Conservation (phyloP, 106 monocot species). For the Phalaenopsis aphrodite region DNA sequence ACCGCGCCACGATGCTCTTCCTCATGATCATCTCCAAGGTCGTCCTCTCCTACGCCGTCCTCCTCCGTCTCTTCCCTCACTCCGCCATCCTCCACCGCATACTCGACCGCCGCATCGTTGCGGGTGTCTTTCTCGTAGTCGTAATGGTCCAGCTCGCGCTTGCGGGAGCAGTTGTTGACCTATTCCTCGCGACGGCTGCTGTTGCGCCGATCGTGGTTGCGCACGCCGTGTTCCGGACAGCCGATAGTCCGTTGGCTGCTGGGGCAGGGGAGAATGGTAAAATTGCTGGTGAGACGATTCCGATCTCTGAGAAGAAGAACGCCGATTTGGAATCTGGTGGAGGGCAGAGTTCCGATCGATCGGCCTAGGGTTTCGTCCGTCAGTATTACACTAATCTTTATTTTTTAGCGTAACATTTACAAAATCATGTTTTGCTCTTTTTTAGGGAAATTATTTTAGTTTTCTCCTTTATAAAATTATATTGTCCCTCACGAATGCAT, state of each 20-base stretch:
- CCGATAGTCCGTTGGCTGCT: slow-evolving; percentile 12
- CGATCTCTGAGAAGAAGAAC: slow-evolving; percentile 30
- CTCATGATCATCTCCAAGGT: slow-evolving; percentile 46
- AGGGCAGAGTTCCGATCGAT: background rate
- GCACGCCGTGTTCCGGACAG: slow-evolving; percentile 30
- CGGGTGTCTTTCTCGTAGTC: slow-evolving; percentile 13
- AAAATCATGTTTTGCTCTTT: background rate
- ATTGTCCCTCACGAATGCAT: background rate
- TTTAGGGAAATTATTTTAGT: background rate
- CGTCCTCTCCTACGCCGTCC: slow-evolving; percentile 30
- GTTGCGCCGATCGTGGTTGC: slow-evolving; percentile 19
- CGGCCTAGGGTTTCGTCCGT: slow-evolving; percentile 9
- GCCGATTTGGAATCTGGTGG: slow-evolving; percentile 8
- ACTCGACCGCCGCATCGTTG: slow-evolving; percentile 24
- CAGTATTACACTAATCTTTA: background rate
- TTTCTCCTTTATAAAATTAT: background rate
- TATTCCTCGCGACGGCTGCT: slow-evolving; percentile 15
- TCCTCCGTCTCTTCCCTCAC: slow-evolving; percentile 31
- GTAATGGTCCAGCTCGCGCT: slow-evolving; percentile 24
- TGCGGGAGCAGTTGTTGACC: slow-evolving; percentile 19
- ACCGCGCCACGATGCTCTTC: slow-evolving; percentile 33
- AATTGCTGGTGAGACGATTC: slow-evolving; percentile 14
- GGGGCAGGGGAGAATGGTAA: slow-evolving; percentile 10
- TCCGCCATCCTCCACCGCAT: slow-evolving; percentile 17
- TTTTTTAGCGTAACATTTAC: background rate